Conservation (phyloP, 2,329 filamentous ascomycete genomes). For the Cercospora sojina region DNA sequence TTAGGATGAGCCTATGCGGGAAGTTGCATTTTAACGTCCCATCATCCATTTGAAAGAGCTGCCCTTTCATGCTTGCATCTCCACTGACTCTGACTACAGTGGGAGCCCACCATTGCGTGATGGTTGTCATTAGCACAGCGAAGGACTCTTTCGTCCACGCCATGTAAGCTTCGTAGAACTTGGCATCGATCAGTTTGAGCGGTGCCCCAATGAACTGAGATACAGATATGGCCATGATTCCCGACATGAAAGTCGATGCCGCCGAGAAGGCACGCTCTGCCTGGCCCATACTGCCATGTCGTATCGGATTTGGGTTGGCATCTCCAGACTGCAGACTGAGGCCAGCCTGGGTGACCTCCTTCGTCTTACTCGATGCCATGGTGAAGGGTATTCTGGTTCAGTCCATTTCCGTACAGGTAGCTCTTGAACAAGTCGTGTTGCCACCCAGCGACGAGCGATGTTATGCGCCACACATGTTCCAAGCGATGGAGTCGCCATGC, state of each 20-base stretch:
- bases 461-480: constrained; percentile 1
- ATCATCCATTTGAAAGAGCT: constrained; percentile 68
- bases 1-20: constrained; percentile 75
- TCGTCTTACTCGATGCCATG: constrained; percentile 16
- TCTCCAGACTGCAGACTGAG: constrained; percentile 45
- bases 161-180: constrained; percentile 84
- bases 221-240: constrained; percentile 54
- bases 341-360: constrained; percentile 38
- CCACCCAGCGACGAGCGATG: neutral
- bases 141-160: constrained; percentile 82
- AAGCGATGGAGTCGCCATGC: constrained; percentile 10
- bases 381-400: neutral
- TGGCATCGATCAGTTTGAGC: constrained; percentile 71
- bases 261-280: constrained; percentile 52
- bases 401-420: neutral
- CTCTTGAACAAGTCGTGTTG: neutral
- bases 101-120: constrained; percentile 86
- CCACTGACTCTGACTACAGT: constrained; percentile 80
- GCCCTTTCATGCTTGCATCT: constrained; percentile 73
- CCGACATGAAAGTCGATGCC: constrained; percentile 52
- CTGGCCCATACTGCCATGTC: constrained; percentile 50
- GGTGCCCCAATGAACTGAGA: constrained; percentile 76
- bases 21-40: constrained; percentile 76
- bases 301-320: constrained; percentile 40
- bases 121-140: constrained; percentile 71